Evolutionary conservation across 139 green algal species (phyloP), one percentile per base, ranked within the genome.

Genomic region (Ettlia oleoabundans): DNA sequence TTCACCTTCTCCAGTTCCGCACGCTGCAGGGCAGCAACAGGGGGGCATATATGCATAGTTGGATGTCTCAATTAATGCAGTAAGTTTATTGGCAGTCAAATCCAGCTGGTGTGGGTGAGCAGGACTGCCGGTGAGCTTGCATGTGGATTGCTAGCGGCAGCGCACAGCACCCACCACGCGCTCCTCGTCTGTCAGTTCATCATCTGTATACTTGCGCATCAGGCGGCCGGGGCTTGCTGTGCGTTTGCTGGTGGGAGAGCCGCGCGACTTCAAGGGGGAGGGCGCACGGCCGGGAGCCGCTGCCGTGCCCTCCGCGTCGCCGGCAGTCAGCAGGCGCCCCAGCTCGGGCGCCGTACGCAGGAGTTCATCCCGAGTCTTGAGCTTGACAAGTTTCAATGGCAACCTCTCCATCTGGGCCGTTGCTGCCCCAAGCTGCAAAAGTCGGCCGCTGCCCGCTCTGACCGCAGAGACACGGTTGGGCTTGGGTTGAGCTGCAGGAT

Each of bases 181-280:
- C 61, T 97, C 90, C 69, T 95, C 93, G 67, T 95, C 90, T 8
- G 89, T 95, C 10, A 94, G 84, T 84, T 94, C 92, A 33, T 95
- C 91, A 76, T 78, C 51, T 13, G 37, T 80, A 55, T 70, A 42
- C 3, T 43, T 32, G 38, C 13, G 37, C 5, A 55, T 19, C 4
- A 26, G 26, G 26, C 38, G 74, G 15, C 38, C n/a, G 19, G 72
- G 51, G 72, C 72, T 79, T 47, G 9, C 51, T 3, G 47, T 33
- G 9, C 77, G 62, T 82, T 0, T 94, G 82, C 67, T 93, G 88
- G 4, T 88, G 90, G 0, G 86, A 87, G 0, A 86, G 86, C 89
- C 94, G 87, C 74, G 71, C 4, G 71, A 33, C 47, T 78, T 64
- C 30, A 65, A 3, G 15, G 71, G 71, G 30, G 47, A 65, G 43